These are phyloP conservation scores for Thraustotheca clavata DNA, from an alignment of 352 stramenopile species.

Conservation along the genomic window DNA sequence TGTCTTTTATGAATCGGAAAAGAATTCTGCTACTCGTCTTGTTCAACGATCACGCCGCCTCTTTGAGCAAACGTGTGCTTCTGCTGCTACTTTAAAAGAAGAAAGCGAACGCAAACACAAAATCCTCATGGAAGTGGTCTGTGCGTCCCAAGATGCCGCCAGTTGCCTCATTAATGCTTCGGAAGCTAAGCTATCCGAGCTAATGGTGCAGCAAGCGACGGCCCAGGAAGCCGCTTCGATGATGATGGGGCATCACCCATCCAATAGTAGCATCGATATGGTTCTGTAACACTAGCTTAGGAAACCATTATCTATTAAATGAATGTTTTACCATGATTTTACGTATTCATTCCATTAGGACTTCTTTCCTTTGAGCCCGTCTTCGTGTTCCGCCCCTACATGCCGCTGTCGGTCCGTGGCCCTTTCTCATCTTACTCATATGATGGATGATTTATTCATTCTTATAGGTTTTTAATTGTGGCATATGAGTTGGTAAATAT, in stretches of 20 bases:
- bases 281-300: conserved; percentile 9
- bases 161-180: conserved; percentile 21
- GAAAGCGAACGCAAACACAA: conserved; percentile 3
- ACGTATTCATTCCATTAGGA: no score
- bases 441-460: not conserved
- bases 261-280: conserved; percentile 4
- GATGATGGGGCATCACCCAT: conserved; percentile 10
- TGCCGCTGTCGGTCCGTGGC: no score
- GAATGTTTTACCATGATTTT: no score
- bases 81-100: not conserved
- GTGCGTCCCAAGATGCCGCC: conserved; percentile 14
- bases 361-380: no score
- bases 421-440: no score
- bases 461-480: not conserved
- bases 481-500: not conserved
- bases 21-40: conserved; percentile 18
- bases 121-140: conserved; percentile 19
- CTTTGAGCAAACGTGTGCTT: conserved; percentile 13
- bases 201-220: conserved; percentile 20
- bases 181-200: conserved; percentile 20
- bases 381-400: no score
- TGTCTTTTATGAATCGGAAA: conserved; percentile 20
- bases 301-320: conserved; percentile 10
- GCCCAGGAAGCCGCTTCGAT: conserved; percentile 18
- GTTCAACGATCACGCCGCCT: conserved; percentile 16